Evolutionary conservation across 345 rosid genomes (phyloP), one percentile per base, ranked within the genome.

Genomic region (Eucalyptus guilfoylei): DNA sequence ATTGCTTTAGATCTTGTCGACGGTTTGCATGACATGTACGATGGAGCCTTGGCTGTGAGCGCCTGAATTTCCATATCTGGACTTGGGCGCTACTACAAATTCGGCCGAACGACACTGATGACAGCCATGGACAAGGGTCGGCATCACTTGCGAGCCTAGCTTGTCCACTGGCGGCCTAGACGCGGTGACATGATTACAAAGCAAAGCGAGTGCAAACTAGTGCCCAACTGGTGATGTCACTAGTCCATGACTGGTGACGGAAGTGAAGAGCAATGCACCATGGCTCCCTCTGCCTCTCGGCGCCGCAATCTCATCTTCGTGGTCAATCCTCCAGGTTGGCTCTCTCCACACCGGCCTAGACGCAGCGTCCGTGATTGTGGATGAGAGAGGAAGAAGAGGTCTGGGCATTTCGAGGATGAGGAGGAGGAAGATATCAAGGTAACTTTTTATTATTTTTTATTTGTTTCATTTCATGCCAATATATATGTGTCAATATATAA

Each of bases 131-230:
- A 67, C 4, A 9, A n/a, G 76, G 9, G 80, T 67, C 3, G 23
- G 40, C 23, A 9, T 32, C 23, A 32, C 11, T 67, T 15, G 80
- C 15, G 11, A n/a, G 11, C 21, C 3, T 67, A 16, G 11, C 80
- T 67, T 17, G 4, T n/a, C 3, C 40, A 0, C 6, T 15, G 21
- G 8, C 37, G 0, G 19, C 37, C 17, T 4, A 64, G 37, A 7
- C 19, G 19, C 11, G 3, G 1, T 28, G 7, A 14, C 21, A 2
- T 8, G 21, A 64, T 64, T n/a, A 64, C 21, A 14, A 28, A n/a
- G 69, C 69, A 60, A 60, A 32, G 12, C 32, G 4, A 26, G 32
- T 26, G 16, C 8, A 60, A 0, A 5, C 19, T 4, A 64, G 19
- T 32, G 32, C 40, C 3, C 4, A n/a, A 4, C 40, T 6, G 7